phyloP scores from a whole-genome alignment of 768 basidiomycete species.

The Calocybe indica region DNA sequence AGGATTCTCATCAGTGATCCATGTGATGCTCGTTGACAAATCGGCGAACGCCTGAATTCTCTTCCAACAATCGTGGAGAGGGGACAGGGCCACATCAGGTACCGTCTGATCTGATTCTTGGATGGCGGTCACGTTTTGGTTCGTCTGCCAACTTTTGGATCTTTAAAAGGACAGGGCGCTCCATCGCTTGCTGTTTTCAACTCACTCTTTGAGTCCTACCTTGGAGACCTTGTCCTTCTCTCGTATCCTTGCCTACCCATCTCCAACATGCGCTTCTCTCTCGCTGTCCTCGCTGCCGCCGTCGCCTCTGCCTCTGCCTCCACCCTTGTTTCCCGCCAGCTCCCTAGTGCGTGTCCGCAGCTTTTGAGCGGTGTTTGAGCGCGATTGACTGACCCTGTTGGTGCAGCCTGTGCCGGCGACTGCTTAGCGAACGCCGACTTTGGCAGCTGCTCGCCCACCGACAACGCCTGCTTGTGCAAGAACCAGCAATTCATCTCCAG shows the following conservation, averaged over 20 bases:
- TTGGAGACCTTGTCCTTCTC: slow-evolving; percentile 15
- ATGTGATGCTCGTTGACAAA: too few relatives aligned
- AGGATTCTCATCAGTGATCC: too few relatives aligned
- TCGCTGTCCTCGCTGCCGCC: slow-evolving; percentile 32
- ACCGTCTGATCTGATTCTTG: too few relatives aligned
- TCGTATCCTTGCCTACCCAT: slow-evolving; percentile 11
- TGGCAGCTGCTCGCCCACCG: slow-evolving; percentile 38
- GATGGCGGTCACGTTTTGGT: too few relatives aligned
- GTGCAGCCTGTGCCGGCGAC: slow-evolving; percentile 41
- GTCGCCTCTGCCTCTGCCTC: slow-evolving; percentile 34
- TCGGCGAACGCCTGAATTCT: too few relatives aligned
- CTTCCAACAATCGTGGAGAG: too few relatives aligned
- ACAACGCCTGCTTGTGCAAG: slow-evolving; percentile 56
- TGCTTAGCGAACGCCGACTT: slow-evolving; percentile 43
- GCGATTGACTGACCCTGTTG: background rate
- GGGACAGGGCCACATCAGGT: too few relatives aligned
- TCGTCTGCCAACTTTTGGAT: too few relatives aligned
- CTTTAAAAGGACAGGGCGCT: too few relatives aligned
- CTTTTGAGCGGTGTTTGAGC: background rate
- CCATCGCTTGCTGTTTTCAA: too few relatives aligned
- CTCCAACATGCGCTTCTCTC: slow-evolving; percentile 49
- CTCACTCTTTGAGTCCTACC: background rate
- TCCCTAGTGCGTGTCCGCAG: slow-evolving; percentile 26
- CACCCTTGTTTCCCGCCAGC: slow-evolving; percentile 27
- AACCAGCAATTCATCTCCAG: slow-evolving; percentile 35